Conservation (phyloP, 1,139 yeast genomes). For the Saccharomyces hybrid region DNA sequence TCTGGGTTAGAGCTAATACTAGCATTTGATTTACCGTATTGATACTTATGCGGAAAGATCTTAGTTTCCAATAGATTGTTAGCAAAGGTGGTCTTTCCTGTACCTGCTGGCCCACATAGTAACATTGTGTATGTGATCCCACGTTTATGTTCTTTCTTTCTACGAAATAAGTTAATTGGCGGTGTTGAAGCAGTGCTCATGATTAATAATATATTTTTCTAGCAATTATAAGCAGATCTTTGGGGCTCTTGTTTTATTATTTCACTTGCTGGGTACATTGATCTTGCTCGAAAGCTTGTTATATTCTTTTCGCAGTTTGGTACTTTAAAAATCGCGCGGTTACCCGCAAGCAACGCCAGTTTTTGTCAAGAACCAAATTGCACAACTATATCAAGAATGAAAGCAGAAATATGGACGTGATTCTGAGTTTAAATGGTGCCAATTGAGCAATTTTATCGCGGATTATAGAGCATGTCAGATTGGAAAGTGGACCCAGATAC, state of each 20-base stretch:
- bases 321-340: not conserved
- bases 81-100: slow-evolving; percentile 78
- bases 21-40: slow-evolving; percentile 17
- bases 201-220: not conserved
- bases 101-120: slow-evolving; percentile 70
- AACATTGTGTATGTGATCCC: slow-evolving; percentile 76
- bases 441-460: not conserved
- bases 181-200: slow-evolving; percentile 8
- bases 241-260: not conserved
- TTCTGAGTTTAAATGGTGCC: not conserved
- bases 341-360: slow-evolving; percentile 4
- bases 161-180: slow-evolving; percentile 26
- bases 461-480: slow-evolving; percentile 33
- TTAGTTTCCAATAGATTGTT: slow-evolving; percentile 64
- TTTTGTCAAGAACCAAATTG: not conserved
- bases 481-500: slow-evolving; percentile 91
- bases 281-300: not conserved
- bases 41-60: slow-evolving; percentile 51
- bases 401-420: not conserved
- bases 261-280: not conserved
- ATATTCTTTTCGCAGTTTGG: slow-evolving; percentile 1
- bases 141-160: slow-evolving; percentile 68
- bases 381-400: not conserved
- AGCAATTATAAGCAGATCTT: not conserved
- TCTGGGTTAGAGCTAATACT: slow-evolving; percentile 13